A percentile compares a stretch with the other conserved stretches of the same genome.
These are phyloP conservation scores for Aspergillus texensis DNA, from an alignment of 2,329 filamentous ascomycete species.

Conservation along the genomic window DNA sequence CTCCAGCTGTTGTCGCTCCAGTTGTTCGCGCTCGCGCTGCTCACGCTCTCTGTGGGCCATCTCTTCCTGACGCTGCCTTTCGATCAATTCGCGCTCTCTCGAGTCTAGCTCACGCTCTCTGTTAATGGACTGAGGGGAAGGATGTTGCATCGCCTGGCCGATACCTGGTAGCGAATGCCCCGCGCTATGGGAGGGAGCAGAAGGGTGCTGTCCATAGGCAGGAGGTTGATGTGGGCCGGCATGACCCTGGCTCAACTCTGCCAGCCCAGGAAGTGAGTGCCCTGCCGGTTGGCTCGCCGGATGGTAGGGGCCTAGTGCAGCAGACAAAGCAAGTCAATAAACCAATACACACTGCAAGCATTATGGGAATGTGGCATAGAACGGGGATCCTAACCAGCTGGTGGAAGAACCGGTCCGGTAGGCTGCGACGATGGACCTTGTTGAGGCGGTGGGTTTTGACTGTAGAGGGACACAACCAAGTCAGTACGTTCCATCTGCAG, in stretches of 20 bases:
- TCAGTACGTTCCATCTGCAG: conserved; percentile 5
- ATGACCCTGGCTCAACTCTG: conserved; percentile 50
- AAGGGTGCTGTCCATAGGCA: conserved; percentile 46
- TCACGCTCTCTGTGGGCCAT: conserved; percentile 60
- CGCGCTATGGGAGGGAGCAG: conserved; percentile 37
- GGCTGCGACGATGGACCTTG: conserved; percentile 42
- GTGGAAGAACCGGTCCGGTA: conserved; percentile 43
- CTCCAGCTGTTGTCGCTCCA: conserved; percentile 59
- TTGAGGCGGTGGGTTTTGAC: conserved; percentile 42
- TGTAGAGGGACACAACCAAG: conserved; percentile 19
- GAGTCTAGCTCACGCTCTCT: conserved; percentile 55
- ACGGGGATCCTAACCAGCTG: conserved; percentile 37
- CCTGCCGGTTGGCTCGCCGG: conserved; percentile 44
- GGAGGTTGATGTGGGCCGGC: conserved; percentile 44
- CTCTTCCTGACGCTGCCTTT: conserved; percentile 58
- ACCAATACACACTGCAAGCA: background rate
- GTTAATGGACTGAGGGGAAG: conserved; percentile 46
- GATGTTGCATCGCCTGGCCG: conserved; percentile 46
- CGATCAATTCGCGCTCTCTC: conserved; percentile 55
- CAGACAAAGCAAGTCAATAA: conserved; percentile 22
- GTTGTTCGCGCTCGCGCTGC: conserved; percentile 54
- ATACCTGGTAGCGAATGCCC: conserved; percentile 46
- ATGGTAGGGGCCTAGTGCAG: conserved; percentile 42
- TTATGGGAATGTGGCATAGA: background rate
- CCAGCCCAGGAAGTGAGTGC: conserved; percentile 50